Evolutionary conservation across 31 red algal genomes (phyloP), one percentile per base, ranked within the genome.

Genomic region (Endocladia muricata): DNA sequence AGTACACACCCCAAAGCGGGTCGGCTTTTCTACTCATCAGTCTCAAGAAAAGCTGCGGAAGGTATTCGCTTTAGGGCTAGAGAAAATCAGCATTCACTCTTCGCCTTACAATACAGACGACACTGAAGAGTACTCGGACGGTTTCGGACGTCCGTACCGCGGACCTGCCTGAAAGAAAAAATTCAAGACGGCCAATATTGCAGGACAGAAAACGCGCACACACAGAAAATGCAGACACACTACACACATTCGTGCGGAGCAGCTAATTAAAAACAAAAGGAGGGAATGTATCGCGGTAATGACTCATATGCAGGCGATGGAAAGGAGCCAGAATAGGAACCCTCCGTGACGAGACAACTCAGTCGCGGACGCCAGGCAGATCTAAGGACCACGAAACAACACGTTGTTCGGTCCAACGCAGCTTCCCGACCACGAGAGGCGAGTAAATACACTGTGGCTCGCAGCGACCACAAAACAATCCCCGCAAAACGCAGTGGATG

Each of bases 241-340:
- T n/a, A n/a, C n/a, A n/a, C n/a, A n/a, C n/a, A n/a, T n/a, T n/a
- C n/a, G n/a, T n/a, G n/a, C n/a, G n/a, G n/a, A n/a, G n/a, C n/a
- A n/a, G n/a, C n/a, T n/a, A n/a, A n/a, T n/a, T n/a, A n/a, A n/a
- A n/a, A n/a, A n/a, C n/a, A n/a, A n/a, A n/a, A n/a, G n/a, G n/a
- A n/a, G n/a, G 25, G 81, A 56, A 31, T 89, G 85, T 89, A 74
- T 69, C 85, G 85, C 76, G 48, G 85, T 79, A 49, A 89, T 89
- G 85, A 89, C 85, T 89, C 85, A 89, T 72, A 54, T 89, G 85
- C 75, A 70, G 36, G 17, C 85, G 85, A 89, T 81, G 43, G 52
- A 63, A 73, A 17, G 35, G 33, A 44, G 60, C 60, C 40, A 51
- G 32, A 37, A 61, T 70, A 26, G 32, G 63, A 65, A 65, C 56